These are phyloP conservation scores for Gossypium schwendimanii DNA, from an alignment of 441 rosid species.

Conservation along the genomic window DNA sequence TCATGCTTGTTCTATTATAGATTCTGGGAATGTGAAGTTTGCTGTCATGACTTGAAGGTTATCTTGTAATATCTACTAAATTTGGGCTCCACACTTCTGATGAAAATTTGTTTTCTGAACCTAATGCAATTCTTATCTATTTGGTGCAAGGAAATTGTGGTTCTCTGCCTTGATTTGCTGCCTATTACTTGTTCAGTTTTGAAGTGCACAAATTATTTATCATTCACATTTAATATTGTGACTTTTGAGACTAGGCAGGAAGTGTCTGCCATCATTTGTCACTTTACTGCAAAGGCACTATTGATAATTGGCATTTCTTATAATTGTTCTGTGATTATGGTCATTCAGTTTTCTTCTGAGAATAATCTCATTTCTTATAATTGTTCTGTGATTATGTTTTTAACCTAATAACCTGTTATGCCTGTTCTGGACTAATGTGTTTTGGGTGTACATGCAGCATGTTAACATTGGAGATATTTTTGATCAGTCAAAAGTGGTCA, in stretches of 20 bases:
- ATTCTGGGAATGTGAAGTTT: constrained; percentile 11
- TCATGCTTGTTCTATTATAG: neutral
- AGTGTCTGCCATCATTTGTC: neutral
- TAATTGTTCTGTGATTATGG: neutral
- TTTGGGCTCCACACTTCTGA: neutral
- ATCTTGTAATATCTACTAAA: neutral
- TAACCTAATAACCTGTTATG: neutral
- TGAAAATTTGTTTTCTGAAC: neutral
- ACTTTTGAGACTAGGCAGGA: neutral
- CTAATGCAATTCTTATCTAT: neutral
- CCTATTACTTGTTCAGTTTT: neutral
- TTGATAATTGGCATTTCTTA: neutral
- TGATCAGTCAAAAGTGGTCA: constrained; percentile 72
- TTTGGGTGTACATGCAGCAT: constrained; percentile 44
- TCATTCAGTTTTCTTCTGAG: constrained; percentile 1
- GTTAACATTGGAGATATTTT: constrained; percentile 68
- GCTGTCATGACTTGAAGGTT: neutral
- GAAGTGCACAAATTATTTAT: neutral
- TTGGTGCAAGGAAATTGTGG: neutral
- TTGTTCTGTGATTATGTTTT: neutral
- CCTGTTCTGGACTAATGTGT: neutral
- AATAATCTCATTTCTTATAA: constrained; percentile 3
- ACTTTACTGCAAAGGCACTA: neutral
- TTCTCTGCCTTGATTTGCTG: neutral
- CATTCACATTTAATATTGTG: neutral